Evolutionary conservation across 2,329 filamentous ascomycete species (phyloP), one percentile per base, ranked within the genome.

Genomic region (Penicillium fuscoglaucum): DNA sequence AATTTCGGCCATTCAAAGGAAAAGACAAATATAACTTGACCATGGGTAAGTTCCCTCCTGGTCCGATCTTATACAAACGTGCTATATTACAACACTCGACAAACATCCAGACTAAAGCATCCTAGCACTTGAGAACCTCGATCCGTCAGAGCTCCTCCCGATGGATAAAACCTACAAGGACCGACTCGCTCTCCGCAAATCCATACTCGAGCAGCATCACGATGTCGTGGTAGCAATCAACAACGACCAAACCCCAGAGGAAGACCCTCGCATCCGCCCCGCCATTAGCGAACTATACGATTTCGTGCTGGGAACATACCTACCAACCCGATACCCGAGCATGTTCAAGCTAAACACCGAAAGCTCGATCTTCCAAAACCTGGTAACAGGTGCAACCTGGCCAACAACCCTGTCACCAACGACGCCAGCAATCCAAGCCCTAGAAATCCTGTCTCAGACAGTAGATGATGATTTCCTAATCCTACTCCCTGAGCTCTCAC

Each of bases 381-480:
- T 71, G 3, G 74, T 78, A 9, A 84, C 81, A 8, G 67, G 70
- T 6, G 71, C 77, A 33, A 63, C 70, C 2, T 74, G 83, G 4
- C 78, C 80, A 0, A 67, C 72, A 10, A 63, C 61, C 12, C 54
- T 80, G 0, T 61, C 57, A 2, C 61, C 74, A 1, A 61, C 73
- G 1, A 59, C 69, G 1, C 66, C 74, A 6, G 74, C 77, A 0
- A 60, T 71, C 8, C 63, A 68, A 26, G 80, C 81, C 0, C 76
- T 87, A 3, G 67, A 76, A 45, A 78, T 76, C 3, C 70, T 88
- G 0, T 80, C 79, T 31, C 72, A 74, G 12, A 81, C 82, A 52
- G 70, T 88, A 28, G 86, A 88, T 63, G 80, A 82, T 46, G 86
- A 88, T 54, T 84, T 87, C 66, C 72, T 88, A 3, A 71, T 88